Base-by-base conservation (phyloP, 75 land plant genomes). In the Selaginella moellendorffii region DNA sequence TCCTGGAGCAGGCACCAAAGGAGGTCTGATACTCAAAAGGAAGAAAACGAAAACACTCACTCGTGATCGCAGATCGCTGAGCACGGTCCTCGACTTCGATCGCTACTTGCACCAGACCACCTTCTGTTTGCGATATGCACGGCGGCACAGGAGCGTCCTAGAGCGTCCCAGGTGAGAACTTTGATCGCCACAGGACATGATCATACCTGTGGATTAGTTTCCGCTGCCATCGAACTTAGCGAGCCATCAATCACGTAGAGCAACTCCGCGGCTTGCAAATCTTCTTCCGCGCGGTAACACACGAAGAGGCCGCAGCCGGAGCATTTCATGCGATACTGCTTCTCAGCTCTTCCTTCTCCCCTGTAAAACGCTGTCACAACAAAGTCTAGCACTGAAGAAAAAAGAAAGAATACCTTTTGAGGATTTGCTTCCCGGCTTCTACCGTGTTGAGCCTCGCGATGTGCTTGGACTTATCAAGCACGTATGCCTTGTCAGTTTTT, bases 71-170 rank as follows among this genome's bases (percentile, higher is more conserved):
- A 26, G 97, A 89, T 30, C 92, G 90, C 64, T 90, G 99, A 21
- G 99, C 92, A 61, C 99, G 97, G 54, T 95, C 99, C 75, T 95
- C 99, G 25, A 90, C 99, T 78, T 95, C 99, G 54, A 95, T 90
- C 30, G 99, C 99, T 56, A 95, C 91, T 81, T 95, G 97, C 24
- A 90, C 99, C 63, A 95, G 80, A 28, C 99, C 97, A 42, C 99
- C 97, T 67, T 95, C 97, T 28, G 86, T 53, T 63, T 86, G 99
- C 30, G 99, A 86, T 72, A 95, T 95, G 65, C 99, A 95, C 29
- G 97, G 99, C 23, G 99, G 99, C 1, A 95, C 88, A 64, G 99
- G 97, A 68, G 97, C 99, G 86, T 95, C 97, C 99, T 95, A 63
- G 61, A n/a, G n/a, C n/a, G n/a, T n/a, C n/a, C n/a, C n/a, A n/a